These are phyloP conservation scores for Hypoxylon fuscum DNA, from an alignment of 495 filamentous ascomycete genomes.

Conservation along the genomic window DNA sequence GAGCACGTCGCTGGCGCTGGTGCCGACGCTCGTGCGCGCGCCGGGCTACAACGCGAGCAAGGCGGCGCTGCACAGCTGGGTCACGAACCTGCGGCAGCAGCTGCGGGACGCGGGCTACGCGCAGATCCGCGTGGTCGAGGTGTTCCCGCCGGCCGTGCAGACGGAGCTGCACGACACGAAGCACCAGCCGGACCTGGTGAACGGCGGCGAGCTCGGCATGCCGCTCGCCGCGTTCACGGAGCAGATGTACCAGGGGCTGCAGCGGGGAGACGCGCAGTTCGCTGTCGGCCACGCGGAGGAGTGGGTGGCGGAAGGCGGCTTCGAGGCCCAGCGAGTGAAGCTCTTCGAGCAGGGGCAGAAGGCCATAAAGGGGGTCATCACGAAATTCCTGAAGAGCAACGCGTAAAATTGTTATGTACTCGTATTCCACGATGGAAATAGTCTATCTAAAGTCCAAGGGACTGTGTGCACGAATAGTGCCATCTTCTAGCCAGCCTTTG, in stretches of 20 bases:
- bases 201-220: conserved; percentile 58
- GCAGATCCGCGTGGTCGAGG: conserved; percentile 63
- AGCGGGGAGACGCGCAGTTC: conserved; percentile 55
- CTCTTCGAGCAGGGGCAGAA: conserved; percentile 19
- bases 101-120: conserved; percentile 49
- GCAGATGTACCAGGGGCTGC: conserved; percentile 58
- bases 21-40: conserved; percentile 49
- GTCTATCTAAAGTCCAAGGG: background rate
- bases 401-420: background rate
- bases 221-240: conserved; percentile 63
- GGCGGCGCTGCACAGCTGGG: conserved; percentile 60
- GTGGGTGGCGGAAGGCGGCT: conserved; percentile 30
- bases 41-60: conserved; percentile 62
- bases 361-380: conserved; percentile 21
- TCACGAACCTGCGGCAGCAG: conserved; percentile 63
- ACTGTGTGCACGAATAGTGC: too few relatives aligned
- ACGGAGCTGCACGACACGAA: conserved; percentile 62
- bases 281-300: conserved; percentile 34
- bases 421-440: background rate
- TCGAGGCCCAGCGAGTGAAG: conserved; percentile 25
- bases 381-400: conserved; percentile 23
- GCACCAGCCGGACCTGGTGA: conserved; percentile 53
- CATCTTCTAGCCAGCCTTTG: too few relatives aligned
- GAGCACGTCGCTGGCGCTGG: conserved; percentile 55
- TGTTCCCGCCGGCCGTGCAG: conserved; percentile 69